Evolutionary conservation across 2,329 filamentous ascomycete genomes (phyloP), one percentile per base, ranked within the genome.

Genomic region (Colletotrichum liaoningense): DNA sequence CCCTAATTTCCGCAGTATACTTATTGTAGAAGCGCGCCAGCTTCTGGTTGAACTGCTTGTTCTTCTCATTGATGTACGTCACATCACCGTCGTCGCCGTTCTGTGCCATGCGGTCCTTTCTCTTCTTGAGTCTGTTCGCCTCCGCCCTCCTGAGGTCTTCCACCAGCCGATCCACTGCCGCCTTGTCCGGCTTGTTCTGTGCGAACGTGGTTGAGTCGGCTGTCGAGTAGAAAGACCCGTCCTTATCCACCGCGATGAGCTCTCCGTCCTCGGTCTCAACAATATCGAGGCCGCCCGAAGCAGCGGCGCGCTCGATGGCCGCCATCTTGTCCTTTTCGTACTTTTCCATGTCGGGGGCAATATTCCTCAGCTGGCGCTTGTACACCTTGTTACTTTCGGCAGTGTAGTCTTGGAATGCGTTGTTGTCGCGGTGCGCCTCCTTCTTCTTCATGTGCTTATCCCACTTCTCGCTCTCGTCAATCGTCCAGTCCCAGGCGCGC

Each of bases 11-110:
- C 38, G 94, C 92, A 58, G 97, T 99, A 84, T 99, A 99, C 87
- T 98, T 97, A 86, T 99, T 97, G 85, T 99, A 99, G 86, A 98
- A 99, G 77, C 97, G 89, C 67, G 93, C 88, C 83, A 99, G 87
- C 86, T 99, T 98, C 86, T 97, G 92, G 91, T 99, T 99, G 87
- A 99, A 99, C 88, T 98, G 95, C 88, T 98, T 98, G 88, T 99
- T 99, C 93, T 99, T 98, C 85, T 98, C 95, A 85, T 99, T 99
- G 90, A 99, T 99, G 84, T 98, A 98, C 8, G 96, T 98, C 78
- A 98, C 94, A 83, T 99, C 97, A 33, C 91, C 93, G 60, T 95
- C 94, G 75, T 97, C 95, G 72, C 95, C 95, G 75, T 92, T 93
- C 81, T 92, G 90, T 14, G 91, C 90, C 81, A 93, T 91, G 66